phyloP scores from a whole-genome alignment of 768 basidiomycete species.

The Psilocybe subaeruginosa region DNA sequence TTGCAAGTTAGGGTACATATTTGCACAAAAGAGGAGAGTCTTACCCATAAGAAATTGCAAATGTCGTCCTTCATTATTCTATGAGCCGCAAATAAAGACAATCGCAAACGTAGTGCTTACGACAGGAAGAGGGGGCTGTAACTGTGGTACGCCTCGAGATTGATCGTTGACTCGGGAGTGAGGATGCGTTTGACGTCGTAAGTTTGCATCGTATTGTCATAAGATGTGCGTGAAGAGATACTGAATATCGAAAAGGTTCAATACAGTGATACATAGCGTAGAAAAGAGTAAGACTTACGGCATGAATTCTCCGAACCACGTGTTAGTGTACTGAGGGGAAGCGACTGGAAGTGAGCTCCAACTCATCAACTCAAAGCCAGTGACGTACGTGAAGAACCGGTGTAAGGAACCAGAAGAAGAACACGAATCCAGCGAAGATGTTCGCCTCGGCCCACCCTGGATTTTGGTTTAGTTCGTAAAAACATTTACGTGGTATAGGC shows the following conservation, averaged over 20 bases:
- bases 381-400: conserved; percentile 55
- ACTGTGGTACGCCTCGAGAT: conserved; percentile 50
- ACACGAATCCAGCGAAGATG: conserved; percentile 57
- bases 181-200: conserved; percentile 65
- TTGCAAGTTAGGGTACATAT: background rate
- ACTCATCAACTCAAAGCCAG: background rate
- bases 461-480: background rate
- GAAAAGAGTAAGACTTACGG: conserved; percentile 39
- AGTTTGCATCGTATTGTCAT: conserved; percentile 55
- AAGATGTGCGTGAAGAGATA: conserved; percentile 63
- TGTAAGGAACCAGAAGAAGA: conserved; percentile 70
- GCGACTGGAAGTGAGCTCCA: background rate
- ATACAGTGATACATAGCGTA: background rate
- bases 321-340: conserved; percentile 54
- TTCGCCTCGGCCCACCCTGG: conserved; percentile 76
- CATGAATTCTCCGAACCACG: conserved; percentile 56
- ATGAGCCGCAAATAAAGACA: background rate
- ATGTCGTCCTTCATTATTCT: conserved; percentile 46
- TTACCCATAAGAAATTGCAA: conserved; percentile 72
- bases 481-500: background rate
- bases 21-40: background rate
- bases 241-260: conserved; percentile 17
- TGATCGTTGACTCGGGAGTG: conserved; percentile 52
- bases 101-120: conserved; percentile 19
- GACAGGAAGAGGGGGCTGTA: conserved; percentile 68